These are phyloP conservation scores for Draba incana DNA, from an alignment of 345 rosid genomes.

Conservation along the genomic window DNA sequence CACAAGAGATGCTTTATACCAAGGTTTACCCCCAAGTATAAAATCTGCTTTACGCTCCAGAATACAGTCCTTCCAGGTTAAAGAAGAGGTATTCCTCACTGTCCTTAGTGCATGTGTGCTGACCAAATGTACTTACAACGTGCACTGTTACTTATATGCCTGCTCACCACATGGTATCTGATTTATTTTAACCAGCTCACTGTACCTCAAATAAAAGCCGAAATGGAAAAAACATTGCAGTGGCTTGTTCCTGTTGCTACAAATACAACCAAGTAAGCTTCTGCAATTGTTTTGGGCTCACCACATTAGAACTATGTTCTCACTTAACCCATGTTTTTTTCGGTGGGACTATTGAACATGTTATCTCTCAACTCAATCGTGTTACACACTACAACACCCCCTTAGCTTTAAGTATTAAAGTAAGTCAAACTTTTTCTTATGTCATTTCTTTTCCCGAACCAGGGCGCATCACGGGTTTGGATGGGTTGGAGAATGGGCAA, in stretches of 20 bases:
- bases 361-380: not conserved
- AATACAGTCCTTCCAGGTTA: constrained; percentile 65
- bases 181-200: constrained; percentile 55
- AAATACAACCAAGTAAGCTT: constrained; percentile 85
- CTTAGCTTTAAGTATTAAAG: not conserved
- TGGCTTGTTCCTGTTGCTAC: constrained; percentile 97
- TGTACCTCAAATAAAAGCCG: constrained; percentile 78
- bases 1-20: constrained; percentile 94
- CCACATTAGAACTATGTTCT: not conserved
- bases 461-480: constrained; percentile 99
- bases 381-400: not conserved
- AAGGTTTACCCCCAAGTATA: constrained; percentile 85
- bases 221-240: constrained; percentile 93
- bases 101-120: not conserved
- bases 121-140: not conserved
- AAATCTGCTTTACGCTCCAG: constrained; percentile 82
- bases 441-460: constrained; percentile 33
- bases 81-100: constrained; percentile 69
- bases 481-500: constrained; percentile 99
- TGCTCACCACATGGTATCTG: constrained; percentile 30
- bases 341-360: not conserved
- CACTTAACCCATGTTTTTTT: constrained; percentile 3
- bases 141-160: constrained; percentile 13
- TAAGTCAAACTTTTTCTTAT: constrained; percentile 14
- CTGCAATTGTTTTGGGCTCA: not conserved